These are phyloP conservation scores for Primulina tabacum DNA, from an alignment of 257 asterid species.

Conservation along the genomic window DNA sequence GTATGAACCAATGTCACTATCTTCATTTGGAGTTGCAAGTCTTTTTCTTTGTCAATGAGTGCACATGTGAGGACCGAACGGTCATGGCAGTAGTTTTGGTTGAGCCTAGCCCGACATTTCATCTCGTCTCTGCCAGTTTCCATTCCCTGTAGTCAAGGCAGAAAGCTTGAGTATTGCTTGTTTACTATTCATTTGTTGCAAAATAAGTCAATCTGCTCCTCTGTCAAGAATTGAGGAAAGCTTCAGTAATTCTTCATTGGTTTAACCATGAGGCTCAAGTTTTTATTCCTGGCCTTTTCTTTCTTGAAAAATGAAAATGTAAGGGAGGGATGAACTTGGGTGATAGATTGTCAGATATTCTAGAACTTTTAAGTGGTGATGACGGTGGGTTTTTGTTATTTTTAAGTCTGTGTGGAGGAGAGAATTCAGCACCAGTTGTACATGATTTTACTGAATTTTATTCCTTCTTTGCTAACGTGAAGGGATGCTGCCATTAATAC, in stretches of 20 bases:
- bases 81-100: not conserved
- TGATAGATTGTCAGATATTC: not conserved
- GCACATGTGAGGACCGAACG: not conserved
- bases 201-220: not conserved
- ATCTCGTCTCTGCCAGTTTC: not conserved
- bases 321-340: not conserved
- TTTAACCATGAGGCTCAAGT: not conserved
- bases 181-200: not conserved
- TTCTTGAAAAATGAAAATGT: not conserved
- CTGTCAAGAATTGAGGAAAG: constrained; percentile 4
- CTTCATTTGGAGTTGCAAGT: not conserved
- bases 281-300: not conserved
- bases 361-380: not conserved
- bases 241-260: not conserved
- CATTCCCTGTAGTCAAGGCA: not conserved
- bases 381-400: not conserved
- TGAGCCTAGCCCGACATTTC: constrained; percentile 11
- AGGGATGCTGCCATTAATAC: not conserved
- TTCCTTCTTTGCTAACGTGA: not conserved
- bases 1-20: too few relatives aligned
- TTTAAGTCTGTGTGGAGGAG: not conserved
- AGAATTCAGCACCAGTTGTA: not conserved
- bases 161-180: not conserved
- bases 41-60: not conserved
- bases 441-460: not conserved